phyloP scores from a whole-genome alignment of 2,329 filamentous ascomycete species.

The Pseudofabraea citricarpa region DNA sequence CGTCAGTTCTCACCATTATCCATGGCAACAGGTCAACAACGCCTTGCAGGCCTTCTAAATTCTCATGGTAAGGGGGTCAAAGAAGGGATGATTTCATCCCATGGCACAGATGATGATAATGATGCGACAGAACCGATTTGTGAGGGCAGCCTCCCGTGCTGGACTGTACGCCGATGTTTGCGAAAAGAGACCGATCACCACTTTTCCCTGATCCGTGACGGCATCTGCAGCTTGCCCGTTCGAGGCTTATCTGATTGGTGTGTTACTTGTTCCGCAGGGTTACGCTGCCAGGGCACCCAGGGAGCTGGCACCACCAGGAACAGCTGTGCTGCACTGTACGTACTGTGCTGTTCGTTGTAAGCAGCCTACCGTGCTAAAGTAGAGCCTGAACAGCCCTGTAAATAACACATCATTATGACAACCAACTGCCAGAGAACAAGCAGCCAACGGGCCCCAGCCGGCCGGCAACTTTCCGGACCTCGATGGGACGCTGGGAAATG shows the following conservation, averaged over 20 bases:
- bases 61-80: too few relatives aligned
- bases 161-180: too few relatives aligned
- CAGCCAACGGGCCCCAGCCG: neutral
- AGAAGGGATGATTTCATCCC: neutral
- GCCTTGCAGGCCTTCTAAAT: too few relatives aligned
- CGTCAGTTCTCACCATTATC: conserved; percentile 10
- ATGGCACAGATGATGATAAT: too few relatives aligned
- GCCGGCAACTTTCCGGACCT: neutral
- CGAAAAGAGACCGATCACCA: conserved; percentile 1
- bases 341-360: neutral
- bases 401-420: neutral
- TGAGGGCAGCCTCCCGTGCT: too few relatives aligned
- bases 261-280: neutral
- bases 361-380: neutral
- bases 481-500: too few relatives aligned
- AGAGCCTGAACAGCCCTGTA: neutral
- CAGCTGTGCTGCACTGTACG: neutral
- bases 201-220: conserved; percentile 5
- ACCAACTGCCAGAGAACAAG: neutral
- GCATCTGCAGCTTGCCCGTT: conserved; percentile 6
- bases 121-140: too few relatives aligned
- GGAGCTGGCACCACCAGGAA: neutral
- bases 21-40: neutral
- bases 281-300: neutral
- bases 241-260: neutral